A percentile compares a stretch with the other conserved stretches of the same genome.
These are phyloP conservation scores for Abelmoschus esculentus DNA, from an alignment of 345 rosid species.

Conservation along the genomic window DNA sequence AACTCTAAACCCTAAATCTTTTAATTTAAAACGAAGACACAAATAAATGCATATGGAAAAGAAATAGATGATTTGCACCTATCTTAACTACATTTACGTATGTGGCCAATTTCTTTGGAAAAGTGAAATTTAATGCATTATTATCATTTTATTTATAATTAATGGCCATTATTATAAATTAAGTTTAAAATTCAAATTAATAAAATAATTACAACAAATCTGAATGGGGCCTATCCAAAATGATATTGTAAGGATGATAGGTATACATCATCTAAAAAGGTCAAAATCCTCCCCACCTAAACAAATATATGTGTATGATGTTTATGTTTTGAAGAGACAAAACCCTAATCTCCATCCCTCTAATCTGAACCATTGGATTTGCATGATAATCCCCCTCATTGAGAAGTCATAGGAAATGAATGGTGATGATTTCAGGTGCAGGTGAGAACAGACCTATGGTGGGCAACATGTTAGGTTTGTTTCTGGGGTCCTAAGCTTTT, in stretches of 20 bases:
- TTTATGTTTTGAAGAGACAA: constrained; percentile 12
- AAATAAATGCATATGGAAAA: no score
- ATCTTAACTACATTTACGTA: no score
- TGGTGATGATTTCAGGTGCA: constrained; percentile 6
- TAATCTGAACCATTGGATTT: background rate
- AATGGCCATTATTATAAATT: background rate
- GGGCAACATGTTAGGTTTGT: background rate
- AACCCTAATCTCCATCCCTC: constrained; percentile 12
- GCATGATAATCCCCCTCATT: background rate
- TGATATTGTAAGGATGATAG: constrained; percentile 8
- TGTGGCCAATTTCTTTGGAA: background rate
- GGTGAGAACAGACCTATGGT: background rate
- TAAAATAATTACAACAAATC: constrained; percentile 8
- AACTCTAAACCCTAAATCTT: no score
- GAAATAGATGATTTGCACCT: no score
- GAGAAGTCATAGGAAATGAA: background rate
- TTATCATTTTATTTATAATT: background rate
- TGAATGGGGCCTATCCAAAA: constrained; percentile 20
- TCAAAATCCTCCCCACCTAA: constrained; percentile 29
- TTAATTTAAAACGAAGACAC: no score
- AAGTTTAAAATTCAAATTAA: constrained; percentile 22
- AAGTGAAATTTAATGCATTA: background rate
- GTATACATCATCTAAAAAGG: background rate
- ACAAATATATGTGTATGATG: background rate
- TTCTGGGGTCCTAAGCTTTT: constrained; percentile 17